These are phyloP conservation scores for Vigna reflexopilosa DNA, from an alignment of 306 rosid genomes.

Conservation along the genomic window DNA sequence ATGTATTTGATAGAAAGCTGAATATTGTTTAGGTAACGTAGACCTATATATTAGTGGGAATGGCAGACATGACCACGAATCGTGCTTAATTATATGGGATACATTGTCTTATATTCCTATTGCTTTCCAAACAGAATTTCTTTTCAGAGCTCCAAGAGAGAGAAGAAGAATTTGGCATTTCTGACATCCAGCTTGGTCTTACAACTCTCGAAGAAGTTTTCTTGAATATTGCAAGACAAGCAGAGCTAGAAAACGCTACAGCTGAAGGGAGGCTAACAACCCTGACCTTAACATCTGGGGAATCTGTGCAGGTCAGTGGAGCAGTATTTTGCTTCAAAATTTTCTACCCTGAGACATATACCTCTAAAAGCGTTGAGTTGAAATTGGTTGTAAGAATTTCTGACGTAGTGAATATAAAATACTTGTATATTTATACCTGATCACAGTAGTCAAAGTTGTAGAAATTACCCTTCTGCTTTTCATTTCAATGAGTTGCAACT, in stretches of 20 bases:
- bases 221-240: conserved; percentile 82
- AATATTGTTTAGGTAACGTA: not conserved
- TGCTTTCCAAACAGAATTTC: conserved; percentile 61
- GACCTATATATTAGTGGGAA: conserved; percentile 11
- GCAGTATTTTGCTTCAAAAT: conserved; percentile 17
- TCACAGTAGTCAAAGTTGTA: conserved; percentile 5
- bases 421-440: not conserved
- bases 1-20: conserved; percentile 21
- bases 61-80: conserved; percentile 13
- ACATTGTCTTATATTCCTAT: conserved; percentile 23
- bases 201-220: conserved; percentile 93
- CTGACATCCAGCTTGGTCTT: conserved; percentile 82
- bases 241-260: conserved; percentile 84
- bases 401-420: not conserved
- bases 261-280: conserved; percentile 71
- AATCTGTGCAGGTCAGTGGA: conserved; percentile 55
- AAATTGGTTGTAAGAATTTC: conserved; percentile 3
- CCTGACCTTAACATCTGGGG: conserved; percentile 72
- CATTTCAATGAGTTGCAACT: not conserved
- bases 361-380: conserved; percentile 22
- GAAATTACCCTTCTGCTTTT: not conserved
- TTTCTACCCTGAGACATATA: not conserved
- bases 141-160: conserved; percentile 76
- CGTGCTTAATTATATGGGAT: conserved; percentile 17
- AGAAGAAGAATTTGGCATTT: conserved; percentile 73